phyloP scores from a whole-genome alignment of 768 basidiomycete genomes.

The Psilocybe cubensis region DNA sequence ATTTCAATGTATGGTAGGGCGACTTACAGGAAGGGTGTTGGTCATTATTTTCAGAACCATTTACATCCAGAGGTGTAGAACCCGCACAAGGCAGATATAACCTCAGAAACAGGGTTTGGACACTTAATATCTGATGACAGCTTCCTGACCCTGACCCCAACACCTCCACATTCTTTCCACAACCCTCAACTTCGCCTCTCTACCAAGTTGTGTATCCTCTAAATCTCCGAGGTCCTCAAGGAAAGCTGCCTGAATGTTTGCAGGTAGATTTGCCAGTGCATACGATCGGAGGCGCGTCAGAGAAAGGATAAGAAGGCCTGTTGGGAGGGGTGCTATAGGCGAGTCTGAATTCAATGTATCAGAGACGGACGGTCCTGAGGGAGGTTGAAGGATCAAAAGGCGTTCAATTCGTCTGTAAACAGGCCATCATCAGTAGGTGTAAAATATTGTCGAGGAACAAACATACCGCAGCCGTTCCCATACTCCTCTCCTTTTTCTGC shows the following conservation, averaged over 20 bases:
- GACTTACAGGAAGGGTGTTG: too few species aligned
- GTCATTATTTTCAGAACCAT: too few species aligned
- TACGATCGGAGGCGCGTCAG: conserved; percentile 20
- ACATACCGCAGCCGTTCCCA: conserved; percentile 75
- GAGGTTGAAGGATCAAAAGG: conserved; percentile 46
- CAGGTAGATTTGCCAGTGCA: conserved; percentile 34
- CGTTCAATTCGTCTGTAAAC: conserved; percentile 64
- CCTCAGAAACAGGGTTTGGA: not conserved
- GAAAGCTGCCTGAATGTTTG: conserved; percentile 66
- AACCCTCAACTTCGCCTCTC: conserved; percentile 75
- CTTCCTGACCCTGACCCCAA: conserved; percentile 65
- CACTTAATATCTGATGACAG: conserved; percentile 51
- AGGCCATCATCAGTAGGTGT: not conserved
- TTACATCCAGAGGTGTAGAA: too few species aligned
- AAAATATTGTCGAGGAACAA: not conserved
- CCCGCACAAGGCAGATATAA: too few species aligned
- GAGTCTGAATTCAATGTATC: conserved; percentile 20
- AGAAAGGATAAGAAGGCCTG: conserved; percentile 45
- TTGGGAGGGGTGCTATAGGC: conserved; percentile 58
- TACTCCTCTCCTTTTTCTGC: conserved; percentile 50
- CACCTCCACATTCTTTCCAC: conserved; percentile 89
- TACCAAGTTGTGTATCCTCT: conserved; percentile 71
- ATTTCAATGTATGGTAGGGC: too few species aligned
- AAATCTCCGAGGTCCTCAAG: conserved; percentile 84
- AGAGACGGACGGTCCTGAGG: not conserved